phyloP scores from a whole-genome alignment of 805 yeast species.

The Starmerella vaccinii region DNA sequence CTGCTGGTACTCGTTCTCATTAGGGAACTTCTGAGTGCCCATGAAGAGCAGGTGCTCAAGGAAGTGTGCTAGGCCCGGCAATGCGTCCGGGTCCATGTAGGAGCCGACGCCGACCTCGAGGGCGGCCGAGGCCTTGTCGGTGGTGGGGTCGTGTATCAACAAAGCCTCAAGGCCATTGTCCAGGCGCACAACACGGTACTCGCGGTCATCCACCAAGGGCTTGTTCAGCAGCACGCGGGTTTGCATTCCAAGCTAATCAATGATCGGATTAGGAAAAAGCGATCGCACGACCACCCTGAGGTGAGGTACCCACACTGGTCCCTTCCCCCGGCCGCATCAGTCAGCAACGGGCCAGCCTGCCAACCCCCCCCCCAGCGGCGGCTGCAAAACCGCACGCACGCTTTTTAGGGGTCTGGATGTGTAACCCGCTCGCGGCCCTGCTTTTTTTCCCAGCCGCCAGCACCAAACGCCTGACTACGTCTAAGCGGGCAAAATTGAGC shows the following conservation, averaged over 20 bases:
- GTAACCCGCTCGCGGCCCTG: not conserved
- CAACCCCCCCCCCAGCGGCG: not conserved
- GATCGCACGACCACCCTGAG: not conserved
- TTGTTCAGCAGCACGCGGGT: constrained; percentile 12
- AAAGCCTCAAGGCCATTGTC: constrained; percentile 61
- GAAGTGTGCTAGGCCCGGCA: constrained; percentile 80
- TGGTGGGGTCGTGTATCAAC: constrained; percentile 64
- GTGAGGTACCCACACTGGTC: not conserved
- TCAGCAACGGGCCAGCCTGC: not conserved
- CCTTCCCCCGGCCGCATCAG: not conserved
- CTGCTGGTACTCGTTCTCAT: constrained; percentile 62
- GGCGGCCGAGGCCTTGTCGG: constrained; percentile 56
- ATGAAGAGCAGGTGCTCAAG: constrained; percentile 77
- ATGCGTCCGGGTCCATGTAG: constrained; percentile 56
- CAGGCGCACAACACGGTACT: constrained; percentile 56
- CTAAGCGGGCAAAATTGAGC: too few species aligned
- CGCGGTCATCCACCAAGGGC: constrained; percentile 54
- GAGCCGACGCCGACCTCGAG: constrained; percentile 74
- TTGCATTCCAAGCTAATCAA: not conserved
- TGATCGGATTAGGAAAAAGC: too few species aligned
- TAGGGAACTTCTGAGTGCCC: constrained; percentile 70
- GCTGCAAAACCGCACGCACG: not conserved
- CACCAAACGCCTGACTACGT: not conserved
- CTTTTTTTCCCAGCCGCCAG: not conserved
- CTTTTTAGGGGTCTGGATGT: not conserved